These are phyloP conservation scores for Diaporthe helianthi DNA, from an alignment of 2,329 filamentous ascomycete genomes.

Conservation along the genomic window DNA sequence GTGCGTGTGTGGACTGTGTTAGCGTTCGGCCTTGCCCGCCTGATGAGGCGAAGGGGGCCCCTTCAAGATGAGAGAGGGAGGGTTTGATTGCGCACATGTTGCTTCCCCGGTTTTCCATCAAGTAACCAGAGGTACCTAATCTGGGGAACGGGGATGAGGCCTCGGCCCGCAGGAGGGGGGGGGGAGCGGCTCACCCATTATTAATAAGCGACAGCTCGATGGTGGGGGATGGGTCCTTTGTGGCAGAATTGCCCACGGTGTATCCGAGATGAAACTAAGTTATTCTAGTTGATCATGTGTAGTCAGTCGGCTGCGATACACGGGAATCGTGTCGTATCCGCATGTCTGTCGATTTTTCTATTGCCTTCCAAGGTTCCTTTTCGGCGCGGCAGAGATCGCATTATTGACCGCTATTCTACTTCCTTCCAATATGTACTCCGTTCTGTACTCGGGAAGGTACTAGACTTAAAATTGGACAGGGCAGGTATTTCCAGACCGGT, in stretches of 20 bases:
- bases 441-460: background rate
- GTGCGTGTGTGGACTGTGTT: slow-evolving; percentile 6
- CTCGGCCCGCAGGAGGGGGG: no score
- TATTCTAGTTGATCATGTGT: background rate
- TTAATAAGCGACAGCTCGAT: slow-evolving; percentile 24
- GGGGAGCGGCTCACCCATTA: slow-evolving; percentile 16
- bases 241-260: slow-evolving; percentile 15
- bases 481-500: background rate
- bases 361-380: background rate
- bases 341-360: background rate
- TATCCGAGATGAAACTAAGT: slow-evolving; percentile 23
- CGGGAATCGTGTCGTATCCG: background rate
- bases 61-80: background rate
- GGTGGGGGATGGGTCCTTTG: background rate
- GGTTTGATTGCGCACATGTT: slow-evolving; percentile 17
- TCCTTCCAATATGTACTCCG: background rate
- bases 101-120: slow-evolving; percentile 12
- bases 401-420: background rate
- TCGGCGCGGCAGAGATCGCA: background rate
- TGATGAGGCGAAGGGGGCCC: background rate
- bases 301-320: background rate
- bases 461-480: background rate
- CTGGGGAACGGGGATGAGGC: slow-evolving; percentile 22
- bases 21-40: slow-evolving; percentile 3
- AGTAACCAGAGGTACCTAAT: slow-evolving; percentile 18